Conservation (phyloP, 495 filamentous ascomycete genomes). For the Aspergillus bridgeri region DNA sequence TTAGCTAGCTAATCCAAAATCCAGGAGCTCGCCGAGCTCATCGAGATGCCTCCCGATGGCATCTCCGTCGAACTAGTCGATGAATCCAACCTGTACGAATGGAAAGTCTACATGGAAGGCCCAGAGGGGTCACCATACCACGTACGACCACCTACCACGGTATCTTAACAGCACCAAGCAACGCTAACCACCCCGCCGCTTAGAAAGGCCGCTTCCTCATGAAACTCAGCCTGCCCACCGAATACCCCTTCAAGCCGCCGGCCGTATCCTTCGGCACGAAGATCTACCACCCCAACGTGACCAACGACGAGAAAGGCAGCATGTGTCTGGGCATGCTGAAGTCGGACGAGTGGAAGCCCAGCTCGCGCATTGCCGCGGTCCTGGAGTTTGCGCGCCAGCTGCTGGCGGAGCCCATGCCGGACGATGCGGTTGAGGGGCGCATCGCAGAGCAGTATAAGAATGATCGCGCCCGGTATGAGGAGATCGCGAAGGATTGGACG, state of each 20-base stretch:
- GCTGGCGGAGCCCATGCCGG: conserved; percentile 82
- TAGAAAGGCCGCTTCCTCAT: conserved; percentile 78
- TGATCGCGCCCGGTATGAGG: conserved; percentile 71
- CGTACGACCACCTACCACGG: conserved; percentile 36
- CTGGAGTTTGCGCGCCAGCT: conserved; percentile 76
- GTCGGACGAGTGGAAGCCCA: conserved; percentile 92
- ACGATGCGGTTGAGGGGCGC: conserved; percentile 85
- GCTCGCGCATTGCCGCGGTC: conserved; percentile 70
- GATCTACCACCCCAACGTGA: conserved; percentile 97
- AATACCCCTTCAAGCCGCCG: conserved; percentile 96
- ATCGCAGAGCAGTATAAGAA: conserved; percentile 84
- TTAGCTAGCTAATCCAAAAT: conserved; percentile 10
- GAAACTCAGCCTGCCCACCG: conserved; percentile 68
- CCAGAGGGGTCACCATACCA: conserved; percentile 69
- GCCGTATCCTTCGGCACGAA: conserved; percentile 84
- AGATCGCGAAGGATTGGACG: conserved; percentile 79
- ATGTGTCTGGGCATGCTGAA: conserved; percentile 92
- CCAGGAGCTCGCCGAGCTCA: conserved; percentile 73
- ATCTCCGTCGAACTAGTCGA: conserved; percentile 62
- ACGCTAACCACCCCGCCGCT: not conserved
- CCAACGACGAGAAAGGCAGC: conserved; percentile 84
- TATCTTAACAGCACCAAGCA: no score
- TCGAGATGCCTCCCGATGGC: conserved; percentile 57
- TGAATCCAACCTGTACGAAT: conserved; percentile 76
- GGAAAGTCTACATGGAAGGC: conserved; percentile 76